Evolutionary conservation across 2,329 filamentous ascomycete genomes (phyloP), one percentile per base, ranked within the genome.

Genomic region (Penicillium freii): DNA sequence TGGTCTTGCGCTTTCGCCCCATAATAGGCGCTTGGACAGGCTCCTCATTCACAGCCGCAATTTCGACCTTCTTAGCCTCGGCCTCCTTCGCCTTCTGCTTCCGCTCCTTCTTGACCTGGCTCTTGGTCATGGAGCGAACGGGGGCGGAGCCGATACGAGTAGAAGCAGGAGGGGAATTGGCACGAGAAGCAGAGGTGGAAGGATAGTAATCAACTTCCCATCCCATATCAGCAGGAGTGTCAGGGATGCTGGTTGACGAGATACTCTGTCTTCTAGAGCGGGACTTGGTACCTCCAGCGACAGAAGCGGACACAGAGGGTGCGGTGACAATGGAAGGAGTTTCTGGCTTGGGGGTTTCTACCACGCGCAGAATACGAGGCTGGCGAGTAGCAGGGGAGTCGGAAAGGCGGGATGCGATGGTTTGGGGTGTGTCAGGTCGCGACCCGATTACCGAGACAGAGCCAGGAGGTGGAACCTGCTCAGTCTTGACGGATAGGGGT

Each of bases 1-100:
- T 81, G 25, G 78, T 77, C 62, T 81, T 87, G 66, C 86, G 85
- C 73, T 87, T 87, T 42, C 85, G 77, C 23, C 84, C 84, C 56
- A 87, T 73, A 43, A 88, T 87, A 0, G 85, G 85, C 44, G 83
- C 85, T 62, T 84, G 81, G 5, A 82, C 77, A 27, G 77, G 71
- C 61, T 85, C 84, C 60, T 85, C 82, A 9, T 73, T 68, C 4
- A 68, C 55, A 5, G 67, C 33, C 9, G 69, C 69, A 17, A 55
- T 66, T 50, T 79, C 78, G 6, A 75, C 70, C 48, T 77, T 77
- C 68, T 78, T 73, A 13, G 71, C 70, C 56, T 79, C 77, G 1
- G 72, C 72, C 40, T 79, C 74, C 62, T 78, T 80, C 1, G 78
- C 77, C 59, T 80, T 80, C 50, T 82, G 78, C 57, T 75, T 71